A percentile compares a stretch with the other conserved stretches of the same genome.
Evolutionary conservation across 257 asterid genomes (phyloP).

Genomic region (Jasminum sambac): DNA sequence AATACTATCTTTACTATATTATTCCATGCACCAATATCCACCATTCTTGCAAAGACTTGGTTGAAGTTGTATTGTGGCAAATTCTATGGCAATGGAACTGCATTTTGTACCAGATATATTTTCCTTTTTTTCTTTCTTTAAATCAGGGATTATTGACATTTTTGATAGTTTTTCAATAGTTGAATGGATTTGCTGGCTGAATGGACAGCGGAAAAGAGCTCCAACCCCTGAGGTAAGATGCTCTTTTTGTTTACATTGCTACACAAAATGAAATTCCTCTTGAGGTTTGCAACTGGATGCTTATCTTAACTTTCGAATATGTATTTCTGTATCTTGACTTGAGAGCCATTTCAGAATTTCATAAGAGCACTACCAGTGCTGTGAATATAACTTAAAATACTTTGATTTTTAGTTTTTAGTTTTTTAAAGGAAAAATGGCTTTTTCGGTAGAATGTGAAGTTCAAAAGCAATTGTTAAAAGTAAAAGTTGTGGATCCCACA

Average conservation of each 20-base stretch:
- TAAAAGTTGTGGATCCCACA: no score
- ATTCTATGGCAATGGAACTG: not conserved
- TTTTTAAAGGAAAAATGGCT: no score
- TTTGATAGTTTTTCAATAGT: conserved; percentile 56
- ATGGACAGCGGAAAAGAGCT: conserved; percentile 90
- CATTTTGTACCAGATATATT: not conserved
- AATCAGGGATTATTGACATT: conserved; percentile 32
- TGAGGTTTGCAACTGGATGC: not conserved
- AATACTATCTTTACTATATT: not conserved
- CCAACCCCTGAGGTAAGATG: conserved; percentile 83
- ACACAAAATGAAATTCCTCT: not conserved
- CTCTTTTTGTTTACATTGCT: not conserved
- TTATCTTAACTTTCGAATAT: not conserved
- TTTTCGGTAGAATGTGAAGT: no score
- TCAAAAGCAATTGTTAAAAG: no score
- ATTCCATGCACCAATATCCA: conserved; percentile 2
- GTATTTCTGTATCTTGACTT: conserved; percentile 2
- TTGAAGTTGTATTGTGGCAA: not conserved
- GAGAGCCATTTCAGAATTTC: not conserved
- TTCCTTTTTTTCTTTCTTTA: conserved; percentile 14
- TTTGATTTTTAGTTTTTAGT: no score
- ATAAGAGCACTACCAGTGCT: not conserved
- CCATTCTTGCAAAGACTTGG: conserved; percentile 6
- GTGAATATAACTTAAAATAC: not conserved
- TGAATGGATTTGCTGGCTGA: conserved; percentile 99